These are phyloP conservation scores for Medicago lupulina DNA, from an alignment of 306 rosid species.

Conservation along the genomic window DNA sequence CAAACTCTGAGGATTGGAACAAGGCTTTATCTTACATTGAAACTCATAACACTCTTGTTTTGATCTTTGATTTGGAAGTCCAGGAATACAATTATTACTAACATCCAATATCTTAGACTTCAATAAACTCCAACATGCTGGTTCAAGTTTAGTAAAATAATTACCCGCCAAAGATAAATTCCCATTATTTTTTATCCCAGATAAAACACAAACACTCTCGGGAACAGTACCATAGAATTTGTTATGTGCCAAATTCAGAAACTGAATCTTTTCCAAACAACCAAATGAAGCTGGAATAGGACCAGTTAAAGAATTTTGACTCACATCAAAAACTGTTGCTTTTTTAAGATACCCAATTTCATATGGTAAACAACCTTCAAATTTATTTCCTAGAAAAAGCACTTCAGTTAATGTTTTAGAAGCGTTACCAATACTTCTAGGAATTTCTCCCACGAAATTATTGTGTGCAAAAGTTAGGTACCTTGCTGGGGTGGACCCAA, in stretches of 20 bases:
- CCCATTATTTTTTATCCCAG: slow-evolving; percentile 32
- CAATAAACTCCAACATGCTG: slow-evolving; percentile 60
- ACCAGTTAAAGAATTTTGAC: slow-evolving; percentile 54
- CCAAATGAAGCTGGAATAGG: slow-evolving; percentile 78
- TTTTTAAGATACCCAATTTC: slow-evolving; percentile 66
- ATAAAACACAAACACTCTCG: slow-evolving; percentile 61
- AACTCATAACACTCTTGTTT: slow-evolving; percentile 44
- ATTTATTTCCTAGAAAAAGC: slow-evolving; percentile 60
- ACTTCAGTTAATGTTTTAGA: slow-evolving; percentile 59
- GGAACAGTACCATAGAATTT: slow-evolving; percentile 64
- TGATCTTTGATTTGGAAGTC: slow-evolving; percentile 53
- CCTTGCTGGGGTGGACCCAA: slow-evolving; percentile 65
- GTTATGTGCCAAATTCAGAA: slow-evolving; percentile 54
- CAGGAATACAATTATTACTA: slow-evolving; percentile 61
- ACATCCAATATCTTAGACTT: slow-evolving; percentile 51
- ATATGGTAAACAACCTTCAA: slow-evolving; percentile 70
- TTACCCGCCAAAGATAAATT: slow-evolving; percentile 53
- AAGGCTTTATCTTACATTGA: slow-evolving; percentile 25
- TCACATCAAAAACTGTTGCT: slow-evolving; percentile 63
- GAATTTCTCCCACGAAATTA: slow-evolving; percentile 60
- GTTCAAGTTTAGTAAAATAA: slow-evolving; percentile 67
- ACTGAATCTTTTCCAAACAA: slow-evolving; percentile 56
- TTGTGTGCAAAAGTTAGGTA: slow-evolving; percentile 79
- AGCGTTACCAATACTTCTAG: slow-evolving; percentile 61
- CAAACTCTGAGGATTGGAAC: slow-evolving; percentile 39